Base-by-base conservation (phyloP, 768 basidiomycete genomes). In the Cystofilobasidium bisporidii region DNA sequence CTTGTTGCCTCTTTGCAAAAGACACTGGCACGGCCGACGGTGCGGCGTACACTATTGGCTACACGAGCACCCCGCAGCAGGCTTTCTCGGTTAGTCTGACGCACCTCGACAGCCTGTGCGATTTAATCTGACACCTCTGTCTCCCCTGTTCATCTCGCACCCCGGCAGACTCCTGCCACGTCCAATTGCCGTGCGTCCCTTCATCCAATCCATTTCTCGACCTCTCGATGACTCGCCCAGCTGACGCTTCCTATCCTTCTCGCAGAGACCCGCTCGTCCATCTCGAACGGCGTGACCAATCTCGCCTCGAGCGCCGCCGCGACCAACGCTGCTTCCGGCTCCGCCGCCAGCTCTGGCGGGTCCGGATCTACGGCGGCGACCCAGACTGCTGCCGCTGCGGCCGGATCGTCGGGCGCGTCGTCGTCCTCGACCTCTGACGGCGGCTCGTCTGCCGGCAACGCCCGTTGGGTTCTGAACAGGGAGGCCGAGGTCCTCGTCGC, bases 11-110 rank as follows among this genome's bases (percentile, higher is more conserved):
- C n/a, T n/a, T n/a, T n/a, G n/a, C n/a, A n/a, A n/a, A n/a, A n/a
- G n/a, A 53, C 53, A 62, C 53, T 22, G 64, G 53, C 17, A 56
- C 53, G 5, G 53, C 53, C 53, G 53, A 56, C 18, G 53, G 53
- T 3, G 28, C 26, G 28, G 15, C 53, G 12, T 56, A 56, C 30
- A 56, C 53, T 1, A 56, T 56, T 15, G 53, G 53, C 26, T 30
- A 32, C 53, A 15, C 53, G 14, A 2, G 1, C 8, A 56, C 53
- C 32, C 53, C 53, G 5, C 9, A 9, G 26, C 28, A 26, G 4
- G 28, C 53, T 20, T 56, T 30, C 20, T 30, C 28, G 5, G 48
- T 50, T 15, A 50, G 48, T 50, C 6, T n/a, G n/a, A n/a, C n/a
- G n/a, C n/a, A n/a, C n/a, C n/a, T n/a, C n/a, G n/a, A n/a, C n/a